These are phyloP conservation scores for Ophiostoma piceae DNA, from an alignment of 2,329 filamentous ascomycete species.

Conservation along the genomic window DNA sequence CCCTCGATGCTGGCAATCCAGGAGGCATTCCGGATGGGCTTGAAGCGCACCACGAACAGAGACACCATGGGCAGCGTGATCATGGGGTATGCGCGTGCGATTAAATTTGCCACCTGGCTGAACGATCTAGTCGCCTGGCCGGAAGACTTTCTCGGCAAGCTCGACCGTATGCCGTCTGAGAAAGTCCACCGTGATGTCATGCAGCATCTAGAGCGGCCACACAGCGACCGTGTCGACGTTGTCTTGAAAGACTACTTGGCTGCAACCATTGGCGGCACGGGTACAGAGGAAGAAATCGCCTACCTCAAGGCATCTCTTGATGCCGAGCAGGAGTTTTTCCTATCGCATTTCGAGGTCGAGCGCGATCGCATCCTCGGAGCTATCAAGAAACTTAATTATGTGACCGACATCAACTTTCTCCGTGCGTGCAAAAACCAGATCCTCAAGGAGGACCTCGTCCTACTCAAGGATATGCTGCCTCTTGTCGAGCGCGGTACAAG, in stretches of 20 bases:
- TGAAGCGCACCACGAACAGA: slow-evolving; percentile 21
- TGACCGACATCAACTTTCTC: slow-evolving; percentile 23
- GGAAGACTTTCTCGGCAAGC: slow-evolving; percentile 21
- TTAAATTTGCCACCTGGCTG: slow-evolving; percentile 26
- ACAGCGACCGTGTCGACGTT: slow-evolving; percentile 17
- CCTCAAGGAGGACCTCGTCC: slow-evolving; percentile 27
- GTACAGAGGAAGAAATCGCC: slow-evolving; percentile 15
- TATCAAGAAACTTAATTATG: slow-evolving; percentile 23
- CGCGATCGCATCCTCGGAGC: slow-evolving; percentile 25
- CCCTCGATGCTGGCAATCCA: slow-evolving; percentile 25
- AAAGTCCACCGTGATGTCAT: slow-evolving; percentile 26
- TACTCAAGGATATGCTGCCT: slow-evolving; percentile 26
- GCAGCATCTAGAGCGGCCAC: slow-evolving; percentile 22
- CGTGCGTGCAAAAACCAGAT: slow-evolving; percentile 25
- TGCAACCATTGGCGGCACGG: slow-evolving; percentile 25
- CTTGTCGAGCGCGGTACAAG: slow-evolving; percentile 25
- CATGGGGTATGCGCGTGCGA: slow-evolving; percentile 24
- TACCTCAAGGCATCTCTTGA: slow-evolving; percentile 23
- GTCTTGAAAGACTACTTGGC: slow-evolving; percentile 24
- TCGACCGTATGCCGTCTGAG: slow-evolving; percentile 26
- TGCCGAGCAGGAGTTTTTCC: slow-evolving; percentile 25
- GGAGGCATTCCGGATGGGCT: slow-evolving; percentile 22
- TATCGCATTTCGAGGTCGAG: slow-evolving; percentile 24
- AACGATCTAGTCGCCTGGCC: slow-evolving; percentile 19
- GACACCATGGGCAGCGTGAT: slow-evolving; percentile 27